Conservation (phyloP, 768 basidiomycete species). For the Phanerochaete carnosa region DNA sequence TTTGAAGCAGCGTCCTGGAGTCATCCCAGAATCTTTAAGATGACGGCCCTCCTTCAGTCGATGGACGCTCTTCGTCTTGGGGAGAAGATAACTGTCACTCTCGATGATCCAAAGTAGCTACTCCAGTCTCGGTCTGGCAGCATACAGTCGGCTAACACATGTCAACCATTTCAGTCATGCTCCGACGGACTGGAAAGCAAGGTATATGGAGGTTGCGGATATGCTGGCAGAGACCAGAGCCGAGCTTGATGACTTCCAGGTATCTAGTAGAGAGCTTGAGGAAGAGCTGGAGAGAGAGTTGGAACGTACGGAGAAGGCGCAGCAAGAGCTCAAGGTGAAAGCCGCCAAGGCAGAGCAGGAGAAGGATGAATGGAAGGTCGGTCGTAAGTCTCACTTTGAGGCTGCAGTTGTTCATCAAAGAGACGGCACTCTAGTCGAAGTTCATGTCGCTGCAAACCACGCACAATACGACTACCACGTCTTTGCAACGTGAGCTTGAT, state of each 20-base stretch:
- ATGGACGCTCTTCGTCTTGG: constrained; percentile 49
- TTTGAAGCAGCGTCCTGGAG: constrained; percentile 10
- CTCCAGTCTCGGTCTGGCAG: not conserved
- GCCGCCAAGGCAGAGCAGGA: constrained; percentile 68
- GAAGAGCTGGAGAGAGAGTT: constrained; percentile 91
- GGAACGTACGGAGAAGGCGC: constrained; percentile 80
- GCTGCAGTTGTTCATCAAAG: not conserved
- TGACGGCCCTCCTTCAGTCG: constrained; percentile 57
- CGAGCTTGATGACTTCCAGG: constrained; percentile 85
- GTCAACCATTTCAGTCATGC: constrained; percentile 43
- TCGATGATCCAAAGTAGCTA: constrained; percentile 12
- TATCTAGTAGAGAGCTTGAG: constrained; percentile 87
- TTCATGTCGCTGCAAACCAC: constrained; percentile 86
- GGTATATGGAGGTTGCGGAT: constrained; percentile 79
- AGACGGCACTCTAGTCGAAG: constrained; percentile 48
- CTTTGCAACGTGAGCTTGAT: constrained; percentile 90
- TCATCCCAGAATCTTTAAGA: constrained; percentile 29
- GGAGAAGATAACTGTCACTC: constrained; percentile 2
- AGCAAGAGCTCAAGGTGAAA: constrained; percentile 75
- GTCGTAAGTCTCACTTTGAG: constrained; percentile 19
- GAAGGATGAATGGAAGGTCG: constrained; percentile 91
- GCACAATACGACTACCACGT: constrained; percentile 87
- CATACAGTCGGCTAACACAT: constrained; percentile 4
- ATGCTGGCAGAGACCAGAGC: constrained; percentile 81
- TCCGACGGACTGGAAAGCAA: constrained; percentile 69